Conservation (phyloP, 768 basidiomycete species). For the Mycena filopes region DNA sequence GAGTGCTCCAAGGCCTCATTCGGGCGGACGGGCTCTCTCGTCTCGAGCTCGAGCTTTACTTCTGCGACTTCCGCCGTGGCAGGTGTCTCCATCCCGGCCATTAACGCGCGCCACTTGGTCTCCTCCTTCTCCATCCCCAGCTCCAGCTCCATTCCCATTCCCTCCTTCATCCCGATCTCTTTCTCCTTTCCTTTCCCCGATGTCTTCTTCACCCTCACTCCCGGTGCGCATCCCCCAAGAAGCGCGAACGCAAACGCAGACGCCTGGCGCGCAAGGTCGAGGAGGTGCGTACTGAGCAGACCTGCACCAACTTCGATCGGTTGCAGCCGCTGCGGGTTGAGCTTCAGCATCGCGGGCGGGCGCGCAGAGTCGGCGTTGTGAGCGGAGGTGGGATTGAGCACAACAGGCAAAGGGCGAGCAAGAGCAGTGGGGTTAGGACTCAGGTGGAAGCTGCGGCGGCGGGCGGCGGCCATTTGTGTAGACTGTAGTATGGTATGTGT, state of each 20-base stretch:
- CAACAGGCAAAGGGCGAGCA: neutral
- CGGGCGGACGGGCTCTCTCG: too few species aligned
- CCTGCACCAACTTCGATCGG: neutral
- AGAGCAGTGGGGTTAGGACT: neutral
- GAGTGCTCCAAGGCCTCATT: too few species aligned
- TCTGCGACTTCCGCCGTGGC: neutral
- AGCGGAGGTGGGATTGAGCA: neutral
- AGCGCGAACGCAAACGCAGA: slow-evolving; percentile 21
- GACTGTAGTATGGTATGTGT: neutral
- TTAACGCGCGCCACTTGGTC: neutral
- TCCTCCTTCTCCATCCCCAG: too few species aligned
- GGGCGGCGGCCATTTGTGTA: slow-evolving; percentile 3
- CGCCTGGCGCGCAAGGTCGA: slow-evolving; percentile 23
- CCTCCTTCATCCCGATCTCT: too few species aligned
- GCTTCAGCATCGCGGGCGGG: neutral
- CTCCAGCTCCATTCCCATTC: too few species aligned
- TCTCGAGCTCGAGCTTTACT: too few species aligned
- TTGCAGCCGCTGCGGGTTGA: neutral
- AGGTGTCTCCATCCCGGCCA: neutral
- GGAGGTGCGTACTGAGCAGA: slow-evolving; percentile 5
- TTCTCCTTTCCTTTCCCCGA: too few species aligned
- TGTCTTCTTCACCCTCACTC: neutral
- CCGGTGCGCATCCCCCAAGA: slow-evolving; percentile 24
- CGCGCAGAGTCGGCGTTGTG: neutral
- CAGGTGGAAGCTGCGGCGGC: slow-evolving; percentile 31